Percentiles rank a stretch among this genome's conserved stretches.
Conservation (phyloP, 2,329 filamentous ascomycete species). For the Ophiostoma sp. region DNA sequence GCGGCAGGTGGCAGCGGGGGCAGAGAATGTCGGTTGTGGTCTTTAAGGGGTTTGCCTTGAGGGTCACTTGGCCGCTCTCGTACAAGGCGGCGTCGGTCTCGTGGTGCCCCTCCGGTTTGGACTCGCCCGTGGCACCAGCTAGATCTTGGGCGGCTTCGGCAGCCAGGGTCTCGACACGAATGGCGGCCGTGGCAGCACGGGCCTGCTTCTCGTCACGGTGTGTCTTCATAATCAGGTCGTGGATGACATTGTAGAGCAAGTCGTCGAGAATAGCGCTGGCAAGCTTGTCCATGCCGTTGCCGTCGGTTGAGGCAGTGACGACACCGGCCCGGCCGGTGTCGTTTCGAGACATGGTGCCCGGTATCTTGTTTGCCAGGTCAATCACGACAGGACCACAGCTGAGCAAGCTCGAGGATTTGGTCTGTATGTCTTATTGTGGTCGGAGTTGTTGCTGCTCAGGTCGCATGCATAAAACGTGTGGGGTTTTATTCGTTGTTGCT, state of each 20-base stretch:
- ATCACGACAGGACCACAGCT: background rate
- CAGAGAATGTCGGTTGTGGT: constrained; percentile 72
- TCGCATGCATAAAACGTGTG: constrained; percentile 6
- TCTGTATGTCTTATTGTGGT: background rate
- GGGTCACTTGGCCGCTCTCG: constrained; percentile 65
- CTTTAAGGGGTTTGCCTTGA: constrained; percentile 72
- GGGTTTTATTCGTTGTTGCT: background rate
- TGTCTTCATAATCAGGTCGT: constrained; percentile 70
- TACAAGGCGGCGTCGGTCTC: constrained; percentile 70
- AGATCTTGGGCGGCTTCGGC: constrained; percentile 49
- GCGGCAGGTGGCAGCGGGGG: constrained; percentile 71
- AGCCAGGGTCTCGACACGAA: constrained; percentile 63
- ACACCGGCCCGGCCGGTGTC: constrained; percentile 57
- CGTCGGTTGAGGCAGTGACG: constrained; percentile 55
- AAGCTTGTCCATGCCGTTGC: constrained; percentile 57
- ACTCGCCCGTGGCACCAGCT: constrained; percentile 54
- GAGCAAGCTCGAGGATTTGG: background rate
- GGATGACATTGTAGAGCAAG: constrained; percentile 72
- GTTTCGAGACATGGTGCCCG: constrained; percentile 28
- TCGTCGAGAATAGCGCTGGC: constrained; percentile 70
- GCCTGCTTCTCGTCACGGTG: constrained; percentile 79
- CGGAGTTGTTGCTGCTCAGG: background rate
- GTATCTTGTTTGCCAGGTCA: background rate
- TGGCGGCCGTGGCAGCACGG: constrained; percentile 64
- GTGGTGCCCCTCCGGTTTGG: constrained; percentile 56